Evolutionary conservation across 768 basidiomycete species (phyloP), one percentile per base, ranked within the genome.

Genomic region (Russula virescens): DNA sequence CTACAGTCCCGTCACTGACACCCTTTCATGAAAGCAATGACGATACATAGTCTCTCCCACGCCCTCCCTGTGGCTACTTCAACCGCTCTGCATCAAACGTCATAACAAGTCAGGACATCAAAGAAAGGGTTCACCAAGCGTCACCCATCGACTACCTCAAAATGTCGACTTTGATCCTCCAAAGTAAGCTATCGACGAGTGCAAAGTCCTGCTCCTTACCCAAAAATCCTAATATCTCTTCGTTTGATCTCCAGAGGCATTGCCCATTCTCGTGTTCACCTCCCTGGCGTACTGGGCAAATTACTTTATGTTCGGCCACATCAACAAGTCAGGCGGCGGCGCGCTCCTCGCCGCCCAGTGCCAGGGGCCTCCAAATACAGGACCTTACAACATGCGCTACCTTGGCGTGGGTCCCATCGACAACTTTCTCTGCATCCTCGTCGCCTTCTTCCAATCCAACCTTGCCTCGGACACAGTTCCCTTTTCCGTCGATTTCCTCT

Each of bases 391-490:
- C 51, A 28, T 61, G 19, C 58, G 49, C 35, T 67, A 67, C 57
- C 54, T 60, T 23, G 60, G 66, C 1, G 6, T 67, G 1, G 23
- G 7, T 23, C 28, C 51, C n/a, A 3, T 60, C 47, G 66, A 67
- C 25, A 0, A 10, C 4, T 2, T 47, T 25, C 53, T 67, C 34
- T 67, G 66, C 54, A 0, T 58, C n/a, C 43, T 66, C n/a, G 64
- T 67, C 49, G 8, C 64, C 42, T 67, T 67, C 53, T 65, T 65
- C 21, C 64, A 62, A 23, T 38, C 57, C 3, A 42, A 42, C 43
- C 38, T 66, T 14, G 55, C 56, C 26, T 21, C 60, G 45, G 25
- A 49, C 23, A 23, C 31, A 43, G 25, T 62, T 9, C 60, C 60
- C 40, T 53, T 67, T 53, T 16, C 28, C 34, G 56, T 38, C 1